phyloP scores from a whole-genome alignment of 139 green algal species.

The Micractinium sp. region DNA sequence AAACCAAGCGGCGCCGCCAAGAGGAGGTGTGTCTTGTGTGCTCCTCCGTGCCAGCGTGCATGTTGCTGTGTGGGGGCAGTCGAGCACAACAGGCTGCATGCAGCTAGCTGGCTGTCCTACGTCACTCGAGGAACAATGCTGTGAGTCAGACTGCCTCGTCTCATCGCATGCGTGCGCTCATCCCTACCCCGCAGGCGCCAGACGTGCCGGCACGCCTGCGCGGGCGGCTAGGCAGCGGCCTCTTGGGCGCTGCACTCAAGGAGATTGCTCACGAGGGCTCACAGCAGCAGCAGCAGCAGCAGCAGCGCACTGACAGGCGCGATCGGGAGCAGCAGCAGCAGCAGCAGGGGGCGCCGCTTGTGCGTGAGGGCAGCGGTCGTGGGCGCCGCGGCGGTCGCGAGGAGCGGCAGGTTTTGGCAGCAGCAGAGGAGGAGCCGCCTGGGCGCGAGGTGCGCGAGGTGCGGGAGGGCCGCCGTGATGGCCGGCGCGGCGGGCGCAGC shows the following conservation, averaged over 20 bases:
- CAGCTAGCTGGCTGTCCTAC: too few relatives aligned
- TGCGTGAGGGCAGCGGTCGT: neutral
- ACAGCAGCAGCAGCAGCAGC: neutral
- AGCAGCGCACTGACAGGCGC: neutral
- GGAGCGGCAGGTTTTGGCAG: neutral
- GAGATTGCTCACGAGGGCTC: neutral
- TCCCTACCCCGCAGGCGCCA: neutral
- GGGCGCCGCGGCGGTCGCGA: neutral
- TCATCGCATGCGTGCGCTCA: too few relatives aligned
- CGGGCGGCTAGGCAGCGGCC: conserved; percentile 14
- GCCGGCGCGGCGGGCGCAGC: neutral
- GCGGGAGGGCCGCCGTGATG: neutral
- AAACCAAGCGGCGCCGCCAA: conserved; percentile 2
- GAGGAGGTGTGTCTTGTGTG: conserved; percentile 2
- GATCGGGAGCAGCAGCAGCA: neutral
- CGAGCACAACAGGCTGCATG: neutral
- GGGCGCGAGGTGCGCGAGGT: conserved; percentile 20
- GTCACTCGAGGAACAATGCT: too few relatives aligned
- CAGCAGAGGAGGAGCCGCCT: neutral
- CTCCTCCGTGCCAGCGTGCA: neutral
- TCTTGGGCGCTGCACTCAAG: conserved; percentile 22
- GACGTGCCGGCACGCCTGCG: conserved; percentile 21
- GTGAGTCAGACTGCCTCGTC: too few relatives aligned
- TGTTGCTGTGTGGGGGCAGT: neutral
- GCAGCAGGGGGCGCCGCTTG: neutral